Evolutionary conservation across 441 rosid species (phyloP), one percentile per base, ranked within the genome.

Genomic region (Erodium texanum): DNA sequence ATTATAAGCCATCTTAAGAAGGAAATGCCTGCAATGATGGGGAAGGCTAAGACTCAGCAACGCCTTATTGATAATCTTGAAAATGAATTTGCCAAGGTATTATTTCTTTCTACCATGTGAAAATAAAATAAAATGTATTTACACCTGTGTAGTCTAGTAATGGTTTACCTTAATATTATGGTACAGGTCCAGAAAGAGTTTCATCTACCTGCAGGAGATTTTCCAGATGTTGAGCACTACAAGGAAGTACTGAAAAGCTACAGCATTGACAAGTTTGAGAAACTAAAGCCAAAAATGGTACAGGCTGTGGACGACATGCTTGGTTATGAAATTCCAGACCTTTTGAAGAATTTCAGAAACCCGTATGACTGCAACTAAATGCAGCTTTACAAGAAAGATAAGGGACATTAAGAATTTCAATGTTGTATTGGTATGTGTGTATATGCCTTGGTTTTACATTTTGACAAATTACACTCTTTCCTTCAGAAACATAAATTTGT

Each of bases 21-120:
- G 80, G 96, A 88, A 79, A 94, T 94, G 99, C 98, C 98, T 7
- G 76, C 93, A 20, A 85, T 89, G 85, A 86, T 94, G 73, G 99
- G 99, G 43, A 94, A 92, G 81, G 89, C 96, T 3, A 94, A 89
- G 79, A 71, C 96, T 71, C 98, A 94, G 71, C 97, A 89, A 68
- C 79, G 76, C 74, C 90, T 94, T 29, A 76, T 86, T 7, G 94
- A 92, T 78, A 87, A 85, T 78, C 83, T 94, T 77, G 91, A 73
- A 78, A 86, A 80, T 2, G 93, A 83, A 74, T 94, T 92, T 58
- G 84, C 70, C 59, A 92, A 94, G 90, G 99, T 94, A 34, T 36
- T 94, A 34, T 36, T 54, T 48, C 24, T 56, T 18, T 56, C 14
- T 56, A 11, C 12, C 62, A 18, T 19, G 18, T 9, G 62, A 56